These are phyloP conservation scores for Rhododendron henanense DNA, from an alignment of 148 eudicot genomes.

Conservation along the genomic window DNA sequence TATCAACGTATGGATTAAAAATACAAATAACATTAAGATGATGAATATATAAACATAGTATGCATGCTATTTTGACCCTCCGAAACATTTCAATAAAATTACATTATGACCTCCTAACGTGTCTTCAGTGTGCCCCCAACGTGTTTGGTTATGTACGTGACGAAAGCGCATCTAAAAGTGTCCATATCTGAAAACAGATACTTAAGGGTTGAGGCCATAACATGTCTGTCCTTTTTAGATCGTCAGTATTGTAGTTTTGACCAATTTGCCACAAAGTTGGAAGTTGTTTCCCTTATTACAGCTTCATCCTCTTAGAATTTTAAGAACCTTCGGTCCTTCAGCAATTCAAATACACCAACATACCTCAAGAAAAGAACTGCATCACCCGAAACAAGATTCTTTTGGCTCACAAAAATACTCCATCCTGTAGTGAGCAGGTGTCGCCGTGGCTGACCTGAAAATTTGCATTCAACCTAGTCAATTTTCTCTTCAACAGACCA, in stretches of 20 bases:
- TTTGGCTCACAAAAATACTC: conserved; percentile 87
- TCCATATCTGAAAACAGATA: background rate
- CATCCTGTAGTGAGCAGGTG: conserved; percentile 94
- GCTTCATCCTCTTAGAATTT: background rate
- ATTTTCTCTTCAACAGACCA: background rate
- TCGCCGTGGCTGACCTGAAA: conserved; percentile 87
- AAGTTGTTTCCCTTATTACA: background rate
- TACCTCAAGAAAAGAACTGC: conserved; percentile 95
- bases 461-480: background rate
- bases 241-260: background rate
- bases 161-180: background rate
- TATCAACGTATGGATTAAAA: background rate
- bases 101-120: background rate
- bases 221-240: background rate
- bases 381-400: conserved; percentile 80
- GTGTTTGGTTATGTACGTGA: background rate
- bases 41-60: background rate
- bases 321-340: background rate
- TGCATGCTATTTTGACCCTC: background rate
- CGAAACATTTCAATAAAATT: background rate
- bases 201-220: background rate
- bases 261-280: background rate
- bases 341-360: background rate
- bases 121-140: background rate
- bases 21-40: background rate